A percentile compares a stretch with the other conserved stretches of the same genome.
Evolutionary conservation across 495 filamentous ascomycete genomes (phyloP).

Genomic region (Xylaria acuta): DNA sequence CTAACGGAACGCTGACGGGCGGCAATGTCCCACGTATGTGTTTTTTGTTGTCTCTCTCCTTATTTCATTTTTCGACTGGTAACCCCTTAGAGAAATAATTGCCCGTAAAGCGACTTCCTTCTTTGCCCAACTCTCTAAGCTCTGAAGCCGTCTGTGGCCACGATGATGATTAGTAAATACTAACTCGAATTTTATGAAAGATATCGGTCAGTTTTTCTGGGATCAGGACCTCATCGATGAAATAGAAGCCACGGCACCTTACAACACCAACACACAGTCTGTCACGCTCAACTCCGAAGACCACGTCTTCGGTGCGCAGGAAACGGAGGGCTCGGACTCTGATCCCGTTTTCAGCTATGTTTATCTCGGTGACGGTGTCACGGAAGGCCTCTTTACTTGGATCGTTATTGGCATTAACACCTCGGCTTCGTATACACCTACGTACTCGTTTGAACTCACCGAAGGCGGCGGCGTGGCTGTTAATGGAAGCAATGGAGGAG

Average conservation of each 20-base stretch:
- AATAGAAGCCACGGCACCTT: slow-evolving; percentile 58
- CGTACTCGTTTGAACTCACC: slow-evolving; percentile 26
- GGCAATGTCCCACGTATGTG: slow-evolving; percentile 9
- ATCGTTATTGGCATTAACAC: slow-evolving; percentile 61
- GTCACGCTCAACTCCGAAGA: slow-evolving; percentile 61
- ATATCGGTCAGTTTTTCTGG: slow-evolving; percentile 70
- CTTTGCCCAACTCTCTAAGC: neutral
- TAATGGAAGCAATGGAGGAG: neutral
- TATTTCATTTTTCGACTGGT: too few species aligned
- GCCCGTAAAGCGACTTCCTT: too few species aligned
- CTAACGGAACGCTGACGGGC: slow-evolving; percentile 54
- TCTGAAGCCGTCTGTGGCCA: neutral
- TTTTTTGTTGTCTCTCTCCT: neutral
- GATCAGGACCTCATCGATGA: slow-evolving; percentile 56
- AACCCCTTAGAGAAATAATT: too few species aligned
- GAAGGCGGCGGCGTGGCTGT: slow-evolving; percentile 22
- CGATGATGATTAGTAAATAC: neutral
- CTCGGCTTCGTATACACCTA: slow-evolving; percentile 33
- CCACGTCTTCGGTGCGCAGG: slow-evolving; percentile 48
- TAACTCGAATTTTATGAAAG: slow-evolving; percentile 55
- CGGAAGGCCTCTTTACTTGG: slow-evolving; percentile 63
- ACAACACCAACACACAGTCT: slow-evolving; percentile 59
- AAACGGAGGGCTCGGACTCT: slow-evolving; percentile 52
- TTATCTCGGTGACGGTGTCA: slow-evolving; percentile 58
- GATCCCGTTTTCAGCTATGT: slow-evolving; percentile 66